Percentiles rank a stretch among this genome's conserved stretches.
phyloP scores from a whole-genome alignment of 2,329 filamentous ascomycete genomes.

The Claviceps humidiphila region DNA sequence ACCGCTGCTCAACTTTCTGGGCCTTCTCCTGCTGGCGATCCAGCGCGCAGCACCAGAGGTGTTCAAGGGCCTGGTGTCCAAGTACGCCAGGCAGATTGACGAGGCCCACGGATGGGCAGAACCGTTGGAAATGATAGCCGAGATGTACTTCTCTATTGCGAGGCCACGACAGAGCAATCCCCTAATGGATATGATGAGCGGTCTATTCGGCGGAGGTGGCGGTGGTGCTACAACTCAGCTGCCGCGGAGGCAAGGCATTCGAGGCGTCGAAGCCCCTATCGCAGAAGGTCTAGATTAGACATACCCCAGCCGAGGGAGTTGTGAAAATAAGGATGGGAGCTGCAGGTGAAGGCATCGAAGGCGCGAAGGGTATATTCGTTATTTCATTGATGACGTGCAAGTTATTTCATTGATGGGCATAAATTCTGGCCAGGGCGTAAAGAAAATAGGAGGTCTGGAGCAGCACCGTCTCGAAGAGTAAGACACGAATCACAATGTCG shows the following conservation, averaged over 20 bases:
- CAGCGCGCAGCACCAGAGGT: conserved; percentile 68
- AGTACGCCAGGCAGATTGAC: conserved; percentile 67
- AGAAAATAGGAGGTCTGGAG: background rate
- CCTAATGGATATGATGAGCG: conserved; percentile 96
- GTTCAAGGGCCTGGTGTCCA: conserved; percentile 67
- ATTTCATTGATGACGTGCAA: background rate
- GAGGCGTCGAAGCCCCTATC: conserved; percentile 34
- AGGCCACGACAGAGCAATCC: conserved; percentile 84
- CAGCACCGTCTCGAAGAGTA: conserved; percentile 10
- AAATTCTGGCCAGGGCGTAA: no score
- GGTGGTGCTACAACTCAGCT: conserved; percentile 27
- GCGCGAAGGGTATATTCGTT: conserved; percentile 1
- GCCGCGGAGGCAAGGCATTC: conserved; percentile 28
- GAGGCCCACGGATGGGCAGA: conserved; percentile 71
- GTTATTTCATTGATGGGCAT: no score
- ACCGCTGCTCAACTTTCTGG: conserved; percentile 91
- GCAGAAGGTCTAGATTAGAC: conserved; percentile 47
- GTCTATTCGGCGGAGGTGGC: conserved; percentile 74
- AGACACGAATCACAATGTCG: background rate
- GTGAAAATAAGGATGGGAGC: background rate
- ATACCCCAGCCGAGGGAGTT: background rate
- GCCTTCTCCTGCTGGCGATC: conserved; percentile 67
- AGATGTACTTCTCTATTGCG: conserved; percentile 93
- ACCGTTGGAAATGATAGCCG: conserved; percentile 71
- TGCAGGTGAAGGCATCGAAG: no score